Evolutionary conservation across 805 yeast species (phyloP).

Genomic region (Torulaspora franciscae): DNA sequence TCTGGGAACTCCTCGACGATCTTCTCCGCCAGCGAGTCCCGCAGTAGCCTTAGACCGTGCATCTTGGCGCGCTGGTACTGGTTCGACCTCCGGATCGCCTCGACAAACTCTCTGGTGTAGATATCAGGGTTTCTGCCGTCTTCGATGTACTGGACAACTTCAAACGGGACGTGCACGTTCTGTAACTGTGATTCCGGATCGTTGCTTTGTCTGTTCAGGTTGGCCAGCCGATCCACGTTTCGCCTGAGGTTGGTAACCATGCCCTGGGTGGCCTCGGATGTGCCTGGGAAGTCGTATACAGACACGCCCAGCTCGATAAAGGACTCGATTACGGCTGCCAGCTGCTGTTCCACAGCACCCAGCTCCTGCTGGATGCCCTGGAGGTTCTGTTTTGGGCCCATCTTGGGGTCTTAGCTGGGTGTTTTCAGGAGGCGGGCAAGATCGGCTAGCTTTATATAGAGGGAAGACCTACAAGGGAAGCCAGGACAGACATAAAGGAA

Average conservation of each 20-base stretch:
- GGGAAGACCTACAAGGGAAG: neutral
- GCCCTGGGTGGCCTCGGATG: slow-evolving; percentile 66
- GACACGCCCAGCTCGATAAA: slow-evolving; percentile 85
- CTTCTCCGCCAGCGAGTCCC: slow-evolving; percentile 63
- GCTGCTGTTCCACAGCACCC: slow-evolving; percentile 31
- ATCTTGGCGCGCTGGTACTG: slow-evolving; percentile 84
- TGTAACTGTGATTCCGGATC: slow-evolving; percentile 35
- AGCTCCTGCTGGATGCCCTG: slow-evolving; percentile 30
- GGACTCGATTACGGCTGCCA: slow-evolving; percentile 62
- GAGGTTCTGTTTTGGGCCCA: slow-evolving; percentile 9
- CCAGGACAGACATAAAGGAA: neutral
- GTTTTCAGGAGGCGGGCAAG: neutral
- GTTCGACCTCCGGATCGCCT: slow-evolving; percentile 83
- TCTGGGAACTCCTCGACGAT: slow-evolving; percentile 78
- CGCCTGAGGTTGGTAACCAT: slow-evolving; percentile 39
- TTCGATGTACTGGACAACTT: slow-evolving; percentile 86
- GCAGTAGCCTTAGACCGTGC: slow-evolving; percentile 57
- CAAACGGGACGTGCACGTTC: slow-evolving; percentile 60
- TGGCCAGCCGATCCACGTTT: slow-evolving; percentile 39
- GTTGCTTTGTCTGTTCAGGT: slow-evolving; percentile 32
- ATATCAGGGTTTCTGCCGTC: slow-evolving; percentile 97
- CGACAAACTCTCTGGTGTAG: slow-evolving; percentile 93
- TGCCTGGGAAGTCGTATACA: slow-evolving; percentile 90
- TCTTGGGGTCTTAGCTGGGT: neutral
- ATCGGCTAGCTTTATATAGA: neutral